phyloP scores from a whole-genome alignment of 768 basidiomycete species.

The Trametes coccinea region DNA sequence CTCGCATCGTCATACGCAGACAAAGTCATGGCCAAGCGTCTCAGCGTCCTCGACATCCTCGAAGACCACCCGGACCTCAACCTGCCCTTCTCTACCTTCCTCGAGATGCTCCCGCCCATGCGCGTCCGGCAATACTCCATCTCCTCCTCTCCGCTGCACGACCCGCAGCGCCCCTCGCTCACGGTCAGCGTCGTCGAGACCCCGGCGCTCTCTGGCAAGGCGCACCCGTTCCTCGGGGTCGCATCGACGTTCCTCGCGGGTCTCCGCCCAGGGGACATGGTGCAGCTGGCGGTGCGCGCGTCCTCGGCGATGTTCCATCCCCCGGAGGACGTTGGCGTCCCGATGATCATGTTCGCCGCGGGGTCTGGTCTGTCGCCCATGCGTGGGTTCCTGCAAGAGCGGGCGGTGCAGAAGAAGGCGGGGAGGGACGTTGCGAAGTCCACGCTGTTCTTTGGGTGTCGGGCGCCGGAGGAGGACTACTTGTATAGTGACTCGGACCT shows the following conservation, averaged over 20 bases:
- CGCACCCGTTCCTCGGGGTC: slow-evolving; percentile 44
- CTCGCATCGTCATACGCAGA: slow-evolving; percentile 36
- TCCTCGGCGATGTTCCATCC: slow-evolving; percentile 45
- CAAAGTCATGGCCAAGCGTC: slow-evolving; percentile 37
- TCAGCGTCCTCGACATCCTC: slow-evolving; percentile 45
- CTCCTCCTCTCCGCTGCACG: slow-evolving; percentile 49
- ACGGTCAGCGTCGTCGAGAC: slow-evolving; percentile 46
- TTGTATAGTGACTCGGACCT: slow-evolving; percentile 45
- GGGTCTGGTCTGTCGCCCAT: slow-evolving; percentile 52
- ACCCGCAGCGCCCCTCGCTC: slow-evolving; percentile 43
- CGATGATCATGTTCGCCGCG: slow-evolving; percentile 47
- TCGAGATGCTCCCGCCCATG: slow-evolving; percentile 47
- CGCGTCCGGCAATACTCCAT: slow-evolving; percentile 53
- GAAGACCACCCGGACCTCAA: slow-evolving; percentile 39
- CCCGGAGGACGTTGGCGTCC: slow-evolving; percentile 40
- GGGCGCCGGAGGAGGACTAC: slow-evolving; percentile 42
- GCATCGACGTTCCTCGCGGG: slow-evolving; percentile 47
- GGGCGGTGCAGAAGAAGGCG: slow-evolving; percentile 44
- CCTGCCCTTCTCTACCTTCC: slow-evolving; percentile 39
- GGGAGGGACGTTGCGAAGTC: slow-evolving; percentile 43
- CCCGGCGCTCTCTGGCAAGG: slow-evolving; percentile 37
- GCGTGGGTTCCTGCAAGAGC: slow-evolving; percentile 53
- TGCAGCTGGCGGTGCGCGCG: slow-evolving; percentile 44
- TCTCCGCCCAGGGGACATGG: slow-evolving; percentile 41
- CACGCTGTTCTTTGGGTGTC: slow-evolving; percentile 51